Evolutionary conservation across 2,329 filamentous ascomycete species (phyloP), one percentile per base, ranked within the genome.

Genomic region (Aureobasidium sp.): DNA sequence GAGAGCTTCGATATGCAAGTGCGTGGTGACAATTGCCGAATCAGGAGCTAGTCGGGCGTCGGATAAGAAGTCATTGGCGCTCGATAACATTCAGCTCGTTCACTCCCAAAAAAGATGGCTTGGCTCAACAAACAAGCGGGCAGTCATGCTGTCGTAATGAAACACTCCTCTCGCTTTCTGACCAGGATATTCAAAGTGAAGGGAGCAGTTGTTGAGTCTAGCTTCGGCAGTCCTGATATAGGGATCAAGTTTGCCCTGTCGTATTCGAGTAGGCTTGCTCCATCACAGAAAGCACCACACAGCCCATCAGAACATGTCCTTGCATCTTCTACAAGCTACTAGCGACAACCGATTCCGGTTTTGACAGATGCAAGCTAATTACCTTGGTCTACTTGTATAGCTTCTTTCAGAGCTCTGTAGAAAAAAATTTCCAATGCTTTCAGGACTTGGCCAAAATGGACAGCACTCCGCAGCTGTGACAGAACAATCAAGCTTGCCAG

Each of bases 121-220:
- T 56, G 52, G 53, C 55, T 58, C 55, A 58, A 58, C 55, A 58
- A 58, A 58, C 55, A 57, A 57, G 39, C n/a, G 8, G 12, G 36
- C 51, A 56, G 53, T 56, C 53, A 57, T 45, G 8, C 29, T 57
- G 53, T 57, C 53, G 53, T 57, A 57, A 57, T 57, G 11, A 42
- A 31, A 45, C 39, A 57, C 39, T 20, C 17, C n/a, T 57, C 39
- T 29, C 53, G 14, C 25, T 57, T 56, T 56, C 37, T 20, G 20
- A 45, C 12, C 27, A 25, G 17, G 27, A 34, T 20, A 22, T 57
- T 25, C 29, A 9, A 34, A 15, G n/a, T 37, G 39, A 42, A 42
- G 25, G 1, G 17, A 31, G 27, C 27, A 22, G 9, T 31, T 42
- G 36, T 42, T 42, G 31, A 55, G 37, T 41, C 20, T 39, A 42